Percentiles rank a stretch among this genome's conserved stretches.
These are phyloP conservation scores for Penicillium mononematosum DNA, from an alignment of 495 filamentous ascomycete species.

Conservation along the genomic window DNA sequence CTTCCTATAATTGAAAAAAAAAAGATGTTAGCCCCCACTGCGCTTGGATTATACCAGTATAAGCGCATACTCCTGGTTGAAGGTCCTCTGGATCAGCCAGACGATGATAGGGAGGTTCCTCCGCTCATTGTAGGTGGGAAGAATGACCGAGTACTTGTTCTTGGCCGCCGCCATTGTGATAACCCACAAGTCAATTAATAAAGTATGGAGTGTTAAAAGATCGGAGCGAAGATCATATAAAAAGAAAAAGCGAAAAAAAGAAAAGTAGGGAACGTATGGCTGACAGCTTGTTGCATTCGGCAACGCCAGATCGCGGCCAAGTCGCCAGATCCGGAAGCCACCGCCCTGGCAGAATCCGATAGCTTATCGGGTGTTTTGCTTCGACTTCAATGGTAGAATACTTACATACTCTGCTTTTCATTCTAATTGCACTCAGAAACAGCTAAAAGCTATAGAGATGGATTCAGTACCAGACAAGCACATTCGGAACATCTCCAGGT, in stretches of 20 bases:
- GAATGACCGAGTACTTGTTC: slow-evolving; percentile 93
- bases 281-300: slow-evolving; percentile 27
- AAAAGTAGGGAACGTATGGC: slow-evolving; percentile 32
- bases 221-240: slow-evolving; percentile 7
- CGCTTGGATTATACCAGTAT: neutral
- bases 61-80: slow-evolving; percentile 63
- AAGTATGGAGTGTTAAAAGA: slow-evolving; percentile 10
- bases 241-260: slow-evolving; percentile 13
- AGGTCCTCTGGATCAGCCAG: slow-evolving; percentile 88
- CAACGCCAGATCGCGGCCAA: slow-evolving; percentile 26
- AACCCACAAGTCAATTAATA: slow-evolving; percentile 9
- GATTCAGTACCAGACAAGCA: slow-evolving; percentile 28
- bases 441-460: slow-evolving; percentile 23
- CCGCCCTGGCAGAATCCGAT: slow-evolving; percentile 33
- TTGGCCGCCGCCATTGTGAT: slow-evolving; percentile 44
- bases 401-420: neutral
- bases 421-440: neutral
- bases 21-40: neutral
- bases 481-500: slow-evolving; percentile 39
- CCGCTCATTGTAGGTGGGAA: slow-evolving; percentile 98
- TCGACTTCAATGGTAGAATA: neutral
- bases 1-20: slow-evolving; percentile 52
- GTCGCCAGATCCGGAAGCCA: slow-evolving; percentile 30
- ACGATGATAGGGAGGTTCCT: slow-evolving; percentile 92
- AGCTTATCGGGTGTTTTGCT: slow-evolving; percentile 25